Evolutionary conservation across 164 flowering plant genomes (phyloP).

Genomic region (Sextonia rubra): DNA sequence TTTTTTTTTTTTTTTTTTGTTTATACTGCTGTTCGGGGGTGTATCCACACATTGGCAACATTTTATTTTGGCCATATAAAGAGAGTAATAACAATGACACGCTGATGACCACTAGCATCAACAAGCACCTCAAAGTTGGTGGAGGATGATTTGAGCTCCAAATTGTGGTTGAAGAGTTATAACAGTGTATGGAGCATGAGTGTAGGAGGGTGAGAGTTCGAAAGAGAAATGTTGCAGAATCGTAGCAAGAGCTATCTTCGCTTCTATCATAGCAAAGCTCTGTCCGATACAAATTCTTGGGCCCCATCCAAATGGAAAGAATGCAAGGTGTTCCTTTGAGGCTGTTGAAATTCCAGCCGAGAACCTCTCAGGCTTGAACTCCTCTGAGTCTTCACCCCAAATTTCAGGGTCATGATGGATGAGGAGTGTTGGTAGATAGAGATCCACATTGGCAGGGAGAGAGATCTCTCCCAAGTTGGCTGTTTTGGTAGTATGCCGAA

Average conservation of each 20-base stretch:
- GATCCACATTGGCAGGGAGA: conserved; percentile 17
- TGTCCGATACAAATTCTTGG: conserved; percentile 19
- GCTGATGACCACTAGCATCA: too few relatives aligned
- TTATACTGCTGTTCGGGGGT: too few relatives aligned
- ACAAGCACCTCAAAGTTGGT: background rate
- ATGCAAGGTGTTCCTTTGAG: conserved; percentile 10
- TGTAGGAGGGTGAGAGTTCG: conserved; percentile 13
- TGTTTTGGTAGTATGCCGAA: conserved; percentile 2
- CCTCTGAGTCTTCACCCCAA: conserved; percentile 23
- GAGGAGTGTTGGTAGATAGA: conserved; percentile 5
- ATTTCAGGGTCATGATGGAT: conserved; percentile 14
- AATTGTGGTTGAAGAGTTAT: conserved; percentile 13
- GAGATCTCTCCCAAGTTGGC: conserved; percentile 13
- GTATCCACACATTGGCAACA: too few relatives aligned
- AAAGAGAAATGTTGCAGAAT: conserved; percentile 21
- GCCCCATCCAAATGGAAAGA: conserved; percentile 25
- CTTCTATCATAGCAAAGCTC: conserved; percentile 15
- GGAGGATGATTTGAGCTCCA: conserved; percentile 16
- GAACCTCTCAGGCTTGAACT: conserved; percentile 26
- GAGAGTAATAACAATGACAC: too few relatives aligned
- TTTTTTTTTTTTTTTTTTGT: too few relatives aligned
- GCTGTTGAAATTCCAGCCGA: conserved; percentile 19
- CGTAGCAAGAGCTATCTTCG: conserved; percentile 14
- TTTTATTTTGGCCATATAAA: too few relatives aligned
- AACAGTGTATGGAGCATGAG: conserved; percentile 15